Evolutionary conservation across 1,284 basidiomycete species (phyloP).

Genomic region (Wolfiporia cocos): DNA sequence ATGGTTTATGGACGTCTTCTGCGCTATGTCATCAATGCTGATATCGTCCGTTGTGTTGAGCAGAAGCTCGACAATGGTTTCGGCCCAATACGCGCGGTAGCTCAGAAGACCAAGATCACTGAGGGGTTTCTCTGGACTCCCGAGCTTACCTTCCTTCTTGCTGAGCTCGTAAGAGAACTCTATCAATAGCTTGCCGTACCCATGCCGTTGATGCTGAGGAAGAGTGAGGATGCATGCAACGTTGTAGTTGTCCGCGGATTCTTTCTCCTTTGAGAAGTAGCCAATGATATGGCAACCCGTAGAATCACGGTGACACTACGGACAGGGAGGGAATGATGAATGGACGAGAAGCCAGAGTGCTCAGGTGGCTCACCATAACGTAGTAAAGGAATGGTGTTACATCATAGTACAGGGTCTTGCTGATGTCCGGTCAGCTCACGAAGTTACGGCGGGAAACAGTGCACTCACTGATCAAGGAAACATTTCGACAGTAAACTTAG

Average conservation of each 20-base stretch:
- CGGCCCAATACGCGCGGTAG: slow-evolving; percentile 97
- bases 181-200: slow-evolving; percentile 93
- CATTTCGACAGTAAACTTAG: slow-evolving; percentile 95
- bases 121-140: slow-evolving; percentile 97
- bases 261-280: slow-evolving; percentile 99
- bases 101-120: slow-evolving; percentile 90
- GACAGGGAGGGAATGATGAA: slow-evolving; percentile 14
- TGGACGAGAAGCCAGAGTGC: slow-evolving; percentile 4
- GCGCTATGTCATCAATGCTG: slow-evolving; percentile 96
- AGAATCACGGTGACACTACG: slow-evolving; percentile 79
- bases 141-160: slow-evolving; percentile 94
- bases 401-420: slow-evolving; percentile 99
- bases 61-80: slow-evolving; percentile 91
- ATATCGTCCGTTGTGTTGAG: slow-evolving; percentile 73
- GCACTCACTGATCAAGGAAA: slow-evolving; percentile 88
- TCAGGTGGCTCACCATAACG: slow-evolving; percentile 69
- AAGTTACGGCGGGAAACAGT: slow-evolving; percentile 3
- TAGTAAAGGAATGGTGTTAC: slow-evolving; percentile 99
- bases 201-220: slow-evolving; percentile 95
- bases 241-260: slow-evolving; percentile 97
- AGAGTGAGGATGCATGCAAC: slow-evolving; percentile 98
- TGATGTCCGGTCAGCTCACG: slow-evolving; percentile 30
- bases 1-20: slow-evolving; percentile 95
- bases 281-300: slow-evolving; percentile 93
- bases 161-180: slow-evolving; percentile 98